Evolutionary conservation across 805 yeast genomes (phyloP).

Genomic region (Metschnikowia lachancei): DNA sequence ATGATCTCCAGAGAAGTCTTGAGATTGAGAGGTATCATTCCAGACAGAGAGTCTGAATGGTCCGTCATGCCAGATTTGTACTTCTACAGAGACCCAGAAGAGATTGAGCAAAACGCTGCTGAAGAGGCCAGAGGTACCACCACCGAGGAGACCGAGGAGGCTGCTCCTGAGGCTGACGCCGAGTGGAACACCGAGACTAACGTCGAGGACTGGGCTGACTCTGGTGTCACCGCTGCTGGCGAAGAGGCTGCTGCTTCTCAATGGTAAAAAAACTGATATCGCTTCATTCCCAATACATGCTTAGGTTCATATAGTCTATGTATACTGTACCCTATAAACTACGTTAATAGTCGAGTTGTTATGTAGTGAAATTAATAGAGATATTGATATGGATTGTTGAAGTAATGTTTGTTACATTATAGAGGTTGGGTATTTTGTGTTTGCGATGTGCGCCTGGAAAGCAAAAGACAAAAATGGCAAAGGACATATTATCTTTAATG

Average conservation of each 20-base stretch:
- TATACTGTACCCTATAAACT: constrained; percentile 24
- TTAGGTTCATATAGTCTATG: constrained; percentile 22
- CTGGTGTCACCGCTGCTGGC: constrained; percentile 55
- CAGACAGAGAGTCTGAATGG: constrained; percentile 97
- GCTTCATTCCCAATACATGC: constrained; percentile 17
- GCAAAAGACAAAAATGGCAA: too few relatives aligned
- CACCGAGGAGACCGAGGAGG: constrained; percentile 61
- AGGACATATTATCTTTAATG: too few relatives aligned
- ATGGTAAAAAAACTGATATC: constrained; percentile 34
- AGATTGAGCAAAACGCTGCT: constrained; percentile 78
- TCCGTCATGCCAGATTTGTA: constrained; percentile 99
- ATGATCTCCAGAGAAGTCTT: constrained; percentile 98
- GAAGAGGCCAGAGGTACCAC: constrained; percentile 48
- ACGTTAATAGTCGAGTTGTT: constrained; percentile 17
- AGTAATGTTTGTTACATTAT: not conserved
- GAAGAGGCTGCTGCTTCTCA: constrained; percentile 71
- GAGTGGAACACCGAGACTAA: constrained; percentile 59
- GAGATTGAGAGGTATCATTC: constrained; percentile 96
- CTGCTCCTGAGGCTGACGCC: constrained; percentile 54
- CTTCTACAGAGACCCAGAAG: constrained; percentile 99
- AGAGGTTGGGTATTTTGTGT: too few relatives aligned
- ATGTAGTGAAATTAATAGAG: not conserved
- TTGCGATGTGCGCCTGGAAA: too few relatives aligned
- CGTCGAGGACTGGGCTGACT: constrained; percentile 65
- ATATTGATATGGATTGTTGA: not conserved